These are phyloP conservation scores for Veloboletus limbatus DNA, from an alignment of 1,284 basidiomycete species.

Conservation along the genomic window DNA sequence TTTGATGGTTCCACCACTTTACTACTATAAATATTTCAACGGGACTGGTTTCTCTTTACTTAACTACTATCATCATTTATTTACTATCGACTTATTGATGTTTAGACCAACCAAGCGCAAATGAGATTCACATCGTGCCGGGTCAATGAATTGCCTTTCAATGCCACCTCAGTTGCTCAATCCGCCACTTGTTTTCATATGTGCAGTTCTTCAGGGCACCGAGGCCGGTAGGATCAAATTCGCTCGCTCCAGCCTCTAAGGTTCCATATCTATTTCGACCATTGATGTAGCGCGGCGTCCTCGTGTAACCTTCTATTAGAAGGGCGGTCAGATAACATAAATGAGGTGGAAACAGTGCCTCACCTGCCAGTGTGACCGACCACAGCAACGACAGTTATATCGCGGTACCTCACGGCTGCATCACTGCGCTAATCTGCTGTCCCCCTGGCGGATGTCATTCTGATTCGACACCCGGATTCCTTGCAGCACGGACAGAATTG, in stretches of 20 bases:
- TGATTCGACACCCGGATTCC: too few species aligned
- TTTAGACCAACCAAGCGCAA: neutral
- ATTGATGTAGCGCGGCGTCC: neutral
- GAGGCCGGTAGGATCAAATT: slow-evolving; percentile 2
- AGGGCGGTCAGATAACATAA: neutral
- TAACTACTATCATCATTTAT: slow-evolving; percentile 10
- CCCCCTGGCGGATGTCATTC: too few species aligned
- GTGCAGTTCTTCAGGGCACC: neutral
- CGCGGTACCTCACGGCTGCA: too few species aligned
- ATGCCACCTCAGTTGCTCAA: neutral
- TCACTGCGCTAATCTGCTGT: too few species aligned
- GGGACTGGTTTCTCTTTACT: neutral
- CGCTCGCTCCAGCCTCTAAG: neutral
- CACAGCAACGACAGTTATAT: too few species aligned
- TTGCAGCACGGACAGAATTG: too few species aligned
- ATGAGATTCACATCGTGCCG: neutral
- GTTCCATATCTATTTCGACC: neutral
- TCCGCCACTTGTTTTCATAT: too few species aligned
- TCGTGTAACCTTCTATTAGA: slow-evolving; percentile 2
- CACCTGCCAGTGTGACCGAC: neutral
- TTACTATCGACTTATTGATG: neutral
- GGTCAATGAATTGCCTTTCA: neutral
- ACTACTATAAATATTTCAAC: neutral
- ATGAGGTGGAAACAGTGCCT: slow-evolving; percentile 3
- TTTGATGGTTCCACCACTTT: slow-evolving; percentile 6